Evolutionary conservation across 2,329 filamentous ascomycete genomes (phyloP).

Genomic region (Xylaria sp.): DNA sequence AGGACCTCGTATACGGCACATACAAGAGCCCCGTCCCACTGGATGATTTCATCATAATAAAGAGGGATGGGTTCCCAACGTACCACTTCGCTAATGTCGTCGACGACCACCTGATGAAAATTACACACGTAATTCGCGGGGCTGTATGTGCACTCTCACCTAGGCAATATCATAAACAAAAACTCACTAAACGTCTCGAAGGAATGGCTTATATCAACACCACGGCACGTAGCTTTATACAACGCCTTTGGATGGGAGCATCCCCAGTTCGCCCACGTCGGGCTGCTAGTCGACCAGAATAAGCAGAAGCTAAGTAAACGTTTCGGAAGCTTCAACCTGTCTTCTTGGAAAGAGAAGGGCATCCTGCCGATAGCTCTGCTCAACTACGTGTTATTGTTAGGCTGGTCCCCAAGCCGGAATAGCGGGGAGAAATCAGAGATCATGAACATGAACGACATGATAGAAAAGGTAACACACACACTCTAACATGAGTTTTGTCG

Average conservation of each 20-base stretch:
- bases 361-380: constrained; percentile 63
- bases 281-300: constrained; percentile 74
- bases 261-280: constrained; percentile 82
- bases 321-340: constrained; percentile 65
- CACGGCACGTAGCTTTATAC: constrained; percentile 77
- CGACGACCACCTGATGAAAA: constrained; percentile 93
- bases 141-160: constrained; percentile 65
- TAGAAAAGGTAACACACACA: constrained; percentile 66
- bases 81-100: constrained; percentile 98
- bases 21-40: constrained; percentile 66
- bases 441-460: constrained; percentile 75
- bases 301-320: constrained; percentile 88
- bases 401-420: constrained; percentile 72
- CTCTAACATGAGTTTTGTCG: neutral
- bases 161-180: neutral
- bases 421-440: constrained; percentile 67
- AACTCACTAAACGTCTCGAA: constrained; percentile 47
- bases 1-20: constrained; percentile 82
- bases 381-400: constrained; percentile 87
- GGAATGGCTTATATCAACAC: constrained; percentile 97
- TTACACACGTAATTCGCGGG: constrained; percentile 94
- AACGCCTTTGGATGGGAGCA: constrained; percentile 78
- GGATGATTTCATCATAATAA: constrained; percentile 90
- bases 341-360: constrained; percentile 60
- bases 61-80: constrained; percentile 90